Evolutionary conservation across 139 green algal genomes (phyloP).

Genomic region (Closterium sp.): DNA sequence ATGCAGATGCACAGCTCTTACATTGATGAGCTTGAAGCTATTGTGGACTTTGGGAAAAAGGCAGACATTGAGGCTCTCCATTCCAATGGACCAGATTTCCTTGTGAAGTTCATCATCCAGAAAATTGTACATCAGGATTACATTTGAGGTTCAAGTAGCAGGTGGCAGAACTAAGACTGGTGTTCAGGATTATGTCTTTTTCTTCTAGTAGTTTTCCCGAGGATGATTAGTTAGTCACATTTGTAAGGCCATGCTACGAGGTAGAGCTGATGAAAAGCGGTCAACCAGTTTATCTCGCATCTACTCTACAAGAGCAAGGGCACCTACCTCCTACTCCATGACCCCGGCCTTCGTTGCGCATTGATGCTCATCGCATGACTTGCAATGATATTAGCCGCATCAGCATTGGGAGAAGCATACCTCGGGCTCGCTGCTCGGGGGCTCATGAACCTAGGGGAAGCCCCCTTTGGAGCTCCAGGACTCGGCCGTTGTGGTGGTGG

Average conservation of each 20-base stretch:
- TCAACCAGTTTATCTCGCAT: background rate
- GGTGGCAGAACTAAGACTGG: background rate
- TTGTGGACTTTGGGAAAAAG: constrained; percentile 5
- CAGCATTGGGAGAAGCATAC: background rate
- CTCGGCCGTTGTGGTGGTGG: background rate
- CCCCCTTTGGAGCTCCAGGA: background rate
- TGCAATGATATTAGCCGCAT: constrained; percentile 16
- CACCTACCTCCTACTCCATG: background rate
- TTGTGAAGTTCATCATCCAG: background rate
- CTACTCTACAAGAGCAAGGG: background rate
- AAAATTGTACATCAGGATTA: constrained; percentile 25
- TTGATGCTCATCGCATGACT: constrained; percentile 38
- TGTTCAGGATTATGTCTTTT: too few species aligned
- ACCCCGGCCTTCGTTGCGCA: background rate
- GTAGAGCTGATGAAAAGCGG: background rate
- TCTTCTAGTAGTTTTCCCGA: too few species aligned
- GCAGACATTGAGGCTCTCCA: constrained; percentile 28
- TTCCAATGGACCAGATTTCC: constrained; percentile 8
- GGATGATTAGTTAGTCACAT: background rate
- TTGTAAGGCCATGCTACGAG: background rate
- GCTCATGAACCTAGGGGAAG: background rate
- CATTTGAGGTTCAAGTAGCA: constrained; percentile 1
- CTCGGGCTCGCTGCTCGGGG: constrained; percentile 3
- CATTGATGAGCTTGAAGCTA: constrained; percentile 9
- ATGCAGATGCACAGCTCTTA: background rate